Evolutionary conservation across 305 asterid genomes (phyloP).

Genomic region (Fraxinus sp.): DNA sequence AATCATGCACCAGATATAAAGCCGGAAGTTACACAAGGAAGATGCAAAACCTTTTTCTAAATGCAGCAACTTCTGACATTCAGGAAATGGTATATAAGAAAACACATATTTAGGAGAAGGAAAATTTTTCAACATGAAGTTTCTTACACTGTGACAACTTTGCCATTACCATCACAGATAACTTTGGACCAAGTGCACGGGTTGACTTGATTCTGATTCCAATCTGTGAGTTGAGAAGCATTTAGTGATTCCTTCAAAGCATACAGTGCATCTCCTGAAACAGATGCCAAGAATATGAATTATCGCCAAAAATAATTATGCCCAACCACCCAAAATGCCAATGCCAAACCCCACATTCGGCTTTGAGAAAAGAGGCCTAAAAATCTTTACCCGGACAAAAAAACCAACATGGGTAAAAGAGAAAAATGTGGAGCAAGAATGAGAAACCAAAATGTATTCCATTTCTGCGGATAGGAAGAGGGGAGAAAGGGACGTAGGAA

Average conservation of each 20-base stretch:
- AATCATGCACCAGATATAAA: neutral
- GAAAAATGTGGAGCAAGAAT: neutral
- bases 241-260: conserved; percentile 65
- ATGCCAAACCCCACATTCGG: neutral
- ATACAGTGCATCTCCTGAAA: conserved; percentile 72
- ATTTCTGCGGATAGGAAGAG: neutral
- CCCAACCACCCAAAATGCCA: neutral
- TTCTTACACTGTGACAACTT: conserved; percentile 75
- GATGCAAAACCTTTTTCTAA: neutral
- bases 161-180: conserved; percentile 51
- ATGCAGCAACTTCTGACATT: conserved; percentile 1
- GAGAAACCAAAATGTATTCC: neutral
- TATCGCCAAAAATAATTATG: neutral
- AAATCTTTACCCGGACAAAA: neutral
- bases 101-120: neutral
- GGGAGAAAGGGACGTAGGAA: neutral
- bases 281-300: neutral
- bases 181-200: conserved; percentile 97
- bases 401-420: neutral
- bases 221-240: conserved; percentile 77
- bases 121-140: neutral
- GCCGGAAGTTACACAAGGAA: neutral
- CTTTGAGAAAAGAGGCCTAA: neutral
- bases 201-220: conserved; percentile 78
- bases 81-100: neutral